These are phyloP conservation scores for Tricholoma bakamatsutake DNA, from an alignment of 768 basidiomycete species.

Conservation along the genomic window DNA sequence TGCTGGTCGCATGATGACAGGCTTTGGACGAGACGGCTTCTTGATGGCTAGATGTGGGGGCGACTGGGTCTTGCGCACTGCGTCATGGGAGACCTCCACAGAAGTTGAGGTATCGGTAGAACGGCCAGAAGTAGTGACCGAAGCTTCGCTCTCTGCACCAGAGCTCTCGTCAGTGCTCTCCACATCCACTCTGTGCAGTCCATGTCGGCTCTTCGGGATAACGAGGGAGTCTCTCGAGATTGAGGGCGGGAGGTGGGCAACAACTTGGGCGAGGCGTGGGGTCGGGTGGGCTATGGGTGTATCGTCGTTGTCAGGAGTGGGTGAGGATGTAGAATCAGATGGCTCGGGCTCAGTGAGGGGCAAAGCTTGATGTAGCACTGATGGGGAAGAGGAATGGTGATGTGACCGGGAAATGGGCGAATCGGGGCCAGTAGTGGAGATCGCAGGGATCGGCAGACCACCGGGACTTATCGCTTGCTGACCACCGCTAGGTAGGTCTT, in stretches of 20 bases:
- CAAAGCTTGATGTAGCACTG: not conserved
- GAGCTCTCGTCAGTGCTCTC: slow-evolving; percentile 33
- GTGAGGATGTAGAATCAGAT: slow-evolving; percentile 2
- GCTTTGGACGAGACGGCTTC: slow-evolving; percentile 36
- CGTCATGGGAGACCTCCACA: not conserved
- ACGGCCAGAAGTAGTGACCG: slow-evolving; percentile 20
- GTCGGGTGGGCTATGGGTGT: slow-evolving; percentile 7
- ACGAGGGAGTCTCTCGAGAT: slow-evolving; percentile 8
- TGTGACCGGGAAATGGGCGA: slow-evolving; percentile 24
- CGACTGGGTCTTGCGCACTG: not conserved
- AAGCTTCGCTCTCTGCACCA: slow-evolving; percentile 38
- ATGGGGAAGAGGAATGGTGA: slow-evolving; percentile 6
- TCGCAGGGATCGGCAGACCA: slow-evolving; percentile 45
- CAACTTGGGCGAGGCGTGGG: slow-evolving; percentile 13
- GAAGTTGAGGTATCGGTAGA: slow-evolving; percentile 13
- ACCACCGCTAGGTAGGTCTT: not conserved
- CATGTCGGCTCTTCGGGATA: slow-evolving; percentile 10
- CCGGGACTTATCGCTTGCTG: slow-evolving; percentile 24
- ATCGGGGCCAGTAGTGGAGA: slow-evolving; percentile 46
- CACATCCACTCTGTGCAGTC: slow-evolving; percentile 7
- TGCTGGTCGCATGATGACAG: slow-evolving; percentile 74
- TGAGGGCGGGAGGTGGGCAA: slow-evolving; percentile 11
- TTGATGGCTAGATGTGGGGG: not conserved
- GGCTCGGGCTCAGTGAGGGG: not conserved
- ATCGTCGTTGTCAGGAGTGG: slow-evolving; percentile 1